Base-by-base conservation (phyloP, 2,329 filamentous ascomycete genomes). In the Colletotrichum sidae region DNA sequence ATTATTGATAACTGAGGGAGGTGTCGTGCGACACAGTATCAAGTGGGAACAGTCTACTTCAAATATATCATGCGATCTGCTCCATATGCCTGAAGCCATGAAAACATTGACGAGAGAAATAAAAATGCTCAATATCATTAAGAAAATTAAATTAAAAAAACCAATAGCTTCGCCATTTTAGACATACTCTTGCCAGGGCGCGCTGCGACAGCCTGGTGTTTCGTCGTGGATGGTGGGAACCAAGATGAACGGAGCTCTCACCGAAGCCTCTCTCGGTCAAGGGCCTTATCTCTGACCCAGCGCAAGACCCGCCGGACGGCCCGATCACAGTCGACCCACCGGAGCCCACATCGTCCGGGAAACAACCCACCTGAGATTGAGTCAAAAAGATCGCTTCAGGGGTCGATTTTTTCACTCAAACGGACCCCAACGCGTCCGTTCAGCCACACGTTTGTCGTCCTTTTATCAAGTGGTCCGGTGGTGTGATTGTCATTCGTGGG, bases 351-450 rank as follows among this genome's bases (percentile, higher is more conserved):
- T 58, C 46, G 55, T 15, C 55, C 47, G n/a, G 46, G 38, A 47
- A 25, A 58, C 45, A 34, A 33, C 15, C 46, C 55, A 58, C 46
- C 33, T 42, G 6, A 58, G 39, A 58, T 58, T 58, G 55, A 58
- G 37, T 58, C 55, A 44, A 57, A n/a, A 4, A 38, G 13, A 15
- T 15, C 49, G 35, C 3, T 8, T 12, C 49, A 38, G 11, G 13
- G 25, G 33, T 37, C n/a, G 8, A 6, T 34, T n/a, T 44, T 45
- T 45, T 37, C 25, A 44, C 41, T 44, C 25, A 25, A 15, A 41
- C 37, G 51, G 51, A 33, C 38, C 34, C 34, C n/a, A 35, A 34
- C 41, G 45, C 11, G 10, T 58, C 55, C 55, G 51, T 58, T 44
- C 25, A 47, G 46, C 46, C 55, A 50, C 55, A 37, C 35, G 38